A percentile compares a stretch with the other conserved stretches of the same genome.
phyloP scores from a whole-genome alignment of 2,329 filamentous ascomycete genomes.

The Pseudonectria foliicola region DNA sequence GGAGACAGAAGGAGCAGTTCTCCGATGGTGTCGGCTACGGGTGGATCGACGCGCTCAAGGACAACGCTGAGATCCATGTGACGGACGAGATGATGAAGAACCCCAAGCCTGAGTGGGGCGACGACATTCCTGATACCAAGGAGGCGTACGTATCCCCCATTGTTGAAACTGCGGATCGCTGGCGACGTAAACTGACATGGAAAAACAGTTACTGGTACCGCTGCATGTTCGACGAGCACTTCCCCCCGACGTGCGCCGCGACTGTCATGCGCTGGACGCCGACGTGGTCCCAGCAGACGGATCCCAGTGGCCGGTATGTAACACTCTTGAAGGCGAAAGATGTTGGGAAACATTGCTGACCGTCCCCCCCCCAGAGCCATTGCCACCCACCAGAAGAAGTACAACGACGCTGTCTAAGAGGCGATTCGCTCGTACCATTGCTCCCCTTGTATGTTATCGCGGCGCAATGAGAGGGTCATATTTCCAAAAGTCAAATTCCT shows the following conservation, averaged over 20 bases:
- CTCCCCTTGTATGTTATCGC: slow-evolving; percentile 18
- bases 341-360: slow-evolving; percentile 8
- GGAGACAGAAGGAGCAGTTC: slow-evolving; percentile 99
- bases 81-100: slow-evolving; percentile 98
- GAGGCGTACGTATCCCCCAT: slow-evolving; percentile 61
- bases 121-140: slow-evolving; percentile 90
- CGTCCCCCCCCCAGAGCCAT: slow-evolving; percentile 55
- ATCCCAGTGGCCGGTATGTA: slow-evolving; percentile 78
- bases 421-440: slow-evolving; percentile 11
- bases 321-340: not conserved
- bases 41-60: slow-evolving; percentile 97
- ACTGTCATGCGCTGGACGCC: slow-evolving; percentile 97
- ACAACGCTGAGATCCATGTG: slow-evolving; percentile 80
- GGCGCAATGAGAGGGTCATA: slow-evolving; percentile 10
- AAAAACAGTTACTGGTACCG: slow-evolving; percentile 82
- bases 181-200: slow-evolving; percentile 17
- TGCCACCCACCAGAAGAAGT: slow-evolving; percentile 67
- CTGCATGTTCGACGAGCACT: slow-evolving; percentile 97
- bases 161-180: not conserved
- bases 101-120: slow-evolving; percentile 93
- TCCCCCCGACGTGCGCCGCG: slow-evolving; percentile 81
- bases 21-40: slow-evolving; percentile 97
- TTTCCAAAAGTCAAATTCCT: slow-evolving; percentile 49
- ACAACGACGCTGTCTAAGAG: slow-evolving; percentile 43
- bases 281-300: slow-evolving; percentile 93